Conservation (phyloP, 805 yeast species). For the Debaryomyces maramus region DNA sequence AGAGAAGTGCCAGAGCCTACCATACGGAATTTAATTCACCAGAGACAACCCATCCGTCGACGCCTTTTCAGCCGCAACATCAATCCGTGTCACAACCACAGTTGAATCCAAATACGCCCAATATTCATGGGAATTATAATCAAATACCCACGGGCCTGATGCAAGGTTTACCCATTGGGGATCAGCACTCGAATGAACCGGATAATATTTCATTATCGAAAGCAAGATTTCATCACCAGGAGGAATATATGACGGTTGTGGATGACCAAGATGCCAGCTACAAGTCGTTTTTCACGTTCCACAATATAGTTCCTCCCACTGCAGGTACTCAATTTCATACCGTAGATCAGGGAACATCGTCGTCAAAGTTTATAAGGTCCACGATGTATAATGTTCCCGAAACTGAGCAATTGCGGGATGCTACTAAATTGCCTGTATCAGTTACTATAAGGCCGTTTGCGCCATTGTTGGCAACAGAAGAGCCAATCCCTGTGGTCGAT, state of each 20-base stretch:
- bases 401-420: conserved; percentile 63
- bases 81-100: conserved; percentile 8
- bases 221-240: conserved; percentile 22
- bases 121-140: background rate
- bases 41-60: conserved; percentile 1
- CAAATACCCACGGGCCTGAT: background rate
- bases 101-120: background rate
- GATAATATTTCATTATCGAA: conserved; percentile 14
- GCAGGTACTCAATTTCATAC: conserved; percentile 70
- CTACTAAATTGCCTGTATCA: conserved; percentile 79
- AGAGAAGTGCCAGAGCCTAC: conserved; percentile 31
- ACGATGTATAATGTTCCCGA: conserved; percentile 84
- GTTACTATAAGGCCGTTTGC: conserved; percentile 86
- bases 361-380: conserved; percentile 75
- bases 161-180: background rate
- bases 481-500: conserved; percentile 69
- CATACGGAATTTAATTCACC: conserved; percentile 21
- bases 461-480: conserved; percentile 46
- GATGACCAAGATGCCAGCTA: conserved; percentile 34
- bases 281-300: conserved; percentile 64
- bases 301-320: conserved; percentile 79
- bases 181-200: background rate
- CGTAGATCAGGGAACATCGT: conserved; percentile 81
- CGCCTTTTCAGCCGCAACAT: conserved; percentile 2
- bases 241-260: conserved; percentile 21